A percentile compares a stretch with the other conserved stretches of the same genome.
These are phyloP conservation scores for Coniella lustricola DNA, from an alignment of 2,329 filamentous ascomycete species.

Conservation along the genomic window DNA sequence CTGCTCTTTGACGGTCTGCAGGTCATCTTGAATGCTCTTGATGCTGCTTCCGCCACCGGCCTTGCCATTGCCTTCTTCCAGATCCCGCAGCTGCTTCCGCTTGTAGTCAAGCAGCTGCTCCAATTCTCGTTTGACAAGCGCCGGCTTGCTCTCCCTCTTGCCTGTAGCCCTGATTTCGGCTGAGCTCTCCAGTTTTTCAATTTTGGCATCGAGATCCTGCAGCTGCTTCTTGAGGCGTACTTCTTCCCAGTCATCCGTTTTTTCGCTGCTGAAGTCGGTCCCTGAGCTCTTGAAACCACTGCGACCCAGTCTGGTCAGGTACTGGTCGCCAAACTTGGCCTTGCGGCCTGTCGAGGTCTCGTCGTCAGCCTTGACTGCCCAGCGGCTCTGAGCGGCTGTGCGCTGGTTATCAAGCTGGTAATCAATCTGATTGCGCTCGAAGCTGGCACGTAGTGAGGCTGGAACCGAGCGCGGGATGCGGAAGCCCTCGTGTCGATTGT, in stretches of 20 bases:
- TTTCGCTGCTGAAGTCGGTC: slow-evolving; percentile 81
- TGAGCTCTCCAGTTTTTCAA: slow-evolving; percentile 71
- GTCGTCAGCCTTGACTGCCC: slow-evolving; percentile 73
- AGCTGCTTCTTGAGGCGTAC: slow-evolving; percentile 91
- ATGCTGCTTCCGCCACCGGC: slow-evolving; percentile 64
- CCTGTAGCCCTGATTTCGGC: slow-evolving; percentile 57
- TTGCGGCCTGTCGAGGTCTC: slow-evolving; percentile 81
- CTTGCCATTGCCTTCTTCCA: slow-evolving; percentile 65
- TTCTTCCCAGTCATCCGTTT: slow-evolving; percentile 96
- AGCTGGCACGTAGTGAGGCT: slow-evolving; percentile 80
- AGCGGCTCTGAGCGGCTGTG: slow-evolving; percentile 59
- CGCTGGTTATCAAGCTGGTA: slow-evolving; percentile 80
- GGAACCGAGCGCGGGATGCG: slow-evolving; percentile 89
- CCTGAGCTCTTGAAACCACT: slow-evolving; percentile 73
- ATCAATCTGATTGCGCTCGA: slow-evolving; percentile 94
- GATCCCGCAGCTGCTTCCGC: slow-evolving; percentile 65
- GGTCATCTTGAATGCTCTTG: slow-evolving; percentile 74
- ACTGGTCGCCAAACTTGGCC: slow-evolving; percentile 95
- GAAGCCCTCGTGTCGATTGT: slow-evolving; percentile 90
- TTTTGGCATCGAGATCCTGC: slow-evolving; percentile 79
- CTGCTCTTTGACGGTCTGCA: slow-evolving; percentile 87
- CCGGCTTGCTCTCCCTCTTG: slow-evolving; percentile 72
- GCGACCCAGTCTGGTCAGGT: slow-evolving; percentile 83
- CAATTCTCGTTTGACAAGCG: slow-evolving; percentile 86
- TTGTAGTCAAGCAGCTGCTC: slow-evolving; percentile 96